Conservation (phyloP, 2,329 filamentous ascomycete species). For the Microsporum canis region DNA sequence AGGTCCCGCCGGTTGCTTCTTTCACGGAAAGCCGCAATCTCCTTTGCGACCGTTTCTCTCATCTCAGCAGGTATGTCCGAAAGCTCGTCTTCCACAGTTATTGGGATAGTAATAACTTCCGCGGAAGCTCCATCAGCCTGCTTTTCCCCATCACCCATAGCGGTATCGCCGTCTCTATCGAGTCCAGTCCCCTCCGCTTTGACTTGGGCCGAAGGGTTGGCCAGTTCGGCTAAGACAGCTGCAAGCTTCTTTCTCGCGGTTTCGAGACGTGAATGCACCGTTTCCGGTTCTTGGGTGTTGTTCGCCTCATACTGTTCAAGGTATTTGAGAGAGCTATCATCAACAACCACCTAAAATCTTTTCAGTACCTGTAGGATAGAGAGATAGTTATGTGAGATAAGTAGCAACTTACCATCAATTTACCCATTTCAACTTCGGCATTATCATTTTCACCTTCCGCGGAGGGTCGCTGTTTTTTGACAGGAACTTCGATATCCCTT, state of each 20-base stretch:
- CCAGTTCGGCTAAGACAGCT: slow-evolving; percentile 57
- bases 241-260: slow-evolving; percentile 57
- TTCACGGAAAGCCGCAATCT: slow-evolving; percentile 90
- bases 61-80: slow-evolving; percentile 93
- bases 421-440: slow-evolving; percentile 53
- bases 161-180: slow-evolving; percentile 55
- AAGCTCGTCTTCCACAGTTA: slow-evolving; percentile 81
- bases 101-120: slow-evolving; percentile 80
- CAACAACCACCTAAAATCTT: slow-evolving; percentile 50
- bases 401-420: slow-evolving; percentile 46
- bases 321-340: slow-evolving; percentile 72
- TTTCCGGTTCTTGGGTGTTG: slow-evolving; percentile 50
- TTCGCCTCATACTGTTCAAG: slow-evolving; percentile 67
- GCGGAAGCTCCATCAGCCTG: slow-evolving; percentile 51
- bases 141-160: slow-evolving; percentile 53
- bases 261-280: slow-evolving; percentile 57
- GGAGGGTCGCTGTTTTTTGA: slow-evolving; percentile 54
- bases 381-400: neutral
- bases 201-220: slow-evolving; percentile 49
- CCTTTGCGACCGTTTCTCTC: slow-evolving; percentile 85
- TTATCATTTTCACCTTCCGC: slow-evolving; percentile 34
- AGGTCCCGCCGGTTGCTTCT: slow-evolving; percentile 78
- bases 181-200: slow-evolving; percentile 36
- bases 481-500: slow-evolving; percentile 68
- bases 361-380: slow-evolving; percentile 14